Conservation (phyloP, 129 eudicot genomes). For the Cynara cardunculus region DNA sequence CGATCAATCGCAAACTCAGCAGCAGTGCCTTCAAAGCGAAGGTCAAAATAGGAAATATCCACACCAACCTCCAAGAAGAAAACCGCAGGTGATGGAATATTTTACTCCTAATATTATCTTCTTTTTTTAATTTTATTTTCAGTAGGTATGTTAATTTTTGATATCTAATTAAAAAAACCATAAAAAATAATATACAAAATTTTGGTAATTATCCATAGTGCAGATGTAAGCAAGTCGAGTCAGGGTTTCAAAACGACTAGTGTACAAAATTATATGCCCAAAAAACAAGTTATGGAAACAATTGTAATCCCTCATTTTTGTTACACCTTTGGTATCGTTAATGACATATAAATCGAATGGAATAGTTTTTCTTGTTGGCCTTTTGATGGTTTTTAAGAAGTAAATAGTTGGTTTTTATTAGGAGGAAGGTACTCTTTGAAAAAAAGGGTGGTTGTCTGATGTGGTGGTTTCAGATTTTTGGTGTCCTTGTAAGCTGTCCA, state of each 20-base stretch:
- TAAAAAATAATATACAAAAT: neutral
- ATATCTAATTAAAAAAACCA: neutral
- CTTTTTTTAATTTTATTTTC: conserved; percentile 4
- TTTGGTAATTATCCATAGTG: conserved; percentile 15
- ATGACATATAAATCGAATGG: too few species aligned
- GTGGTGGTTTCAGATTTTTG: conserved; percentile 9
- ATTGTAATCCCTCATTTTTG: neutral
- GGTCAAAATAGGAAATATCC: conserved; percentile 26
- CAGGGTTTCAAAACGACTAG: neutral
- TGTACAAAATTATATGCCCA: conserved; percentile 7
- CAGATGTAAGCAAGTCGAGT: conserved; percentile 9
- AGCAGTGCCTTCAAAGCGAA: conserved; percentile 13
- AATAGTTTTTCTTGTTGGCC: neutral
- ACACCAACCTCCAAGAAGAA: conserved; percentile 26
- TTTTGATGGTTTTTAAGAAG: neutral
- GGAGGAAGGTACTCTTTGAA: neutral
- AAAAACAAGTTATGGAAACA: neutral
- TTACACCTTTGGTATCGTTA: neutral
- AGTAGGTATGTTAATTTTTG: neutral
- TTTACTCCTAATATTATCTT: conserved; percentile 9
- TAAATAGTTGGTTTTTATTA: neutral
- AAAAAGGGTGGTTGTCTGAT: conserved; percentile 25
- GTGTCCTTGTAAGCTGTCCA: conserved; percentile 1
- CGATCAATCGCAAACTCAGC: conserved; percentile 9
- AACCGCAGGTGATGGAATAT: conserved; percentile 20